Base-by-base conservation (phyloP, 176 grass and related monocot species). In the Oropetium thomaeum region DNA sequence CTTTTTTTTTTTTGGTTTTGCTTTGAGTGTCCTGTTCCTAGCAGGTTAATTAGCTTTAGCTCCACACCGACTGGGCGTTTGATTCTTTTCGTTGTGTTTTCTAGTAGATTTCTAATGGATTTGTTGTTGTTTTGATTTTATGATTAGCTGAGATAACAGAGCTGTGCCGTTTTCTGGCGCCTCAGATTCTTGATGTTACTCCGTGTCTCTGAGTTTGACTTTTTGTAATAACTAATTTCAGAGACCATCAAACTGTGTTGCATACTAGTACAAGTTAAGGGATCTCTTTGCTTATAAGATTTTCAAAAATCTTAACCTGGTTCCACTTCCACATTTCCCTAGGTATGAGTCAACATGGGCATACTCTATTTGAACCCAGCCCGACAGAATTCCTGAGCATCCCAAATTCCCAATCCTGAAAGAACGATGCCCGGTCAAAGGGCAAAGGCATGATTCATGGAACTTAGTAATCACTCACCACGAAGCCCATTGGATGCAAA, bases 121-220 rank as follows among this genome's bases (percentile, higher is more conserved):
- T 19, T 61, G 58, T 14, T 58, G 5, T 42, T 44, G 0, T 13
- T 43, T 54, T 3, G 1, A 0, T 25, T 38, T 9, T 58, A 28
- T 35, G 14, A 34, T 43, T 74, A 44, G 64, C 48, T 3, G 31
- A 53, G 47, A 69, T 76, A 83, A 83, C 17, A 37, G 64, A 69
- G 53, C 60, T 32, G 16, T 67, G 72, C 64, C 54, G 48, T 13
- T 76, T 60, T 16, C 23, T 76, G 72, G 62, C 53, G 30, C 45
- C 33, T 51, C n/a, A n/a, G n/a, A n/a, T n/a, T n/a, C n/a, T n/a
- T n/a, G n/a, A n/a, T n/a, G n/a, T n/a, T n/a, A n/a, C n/a, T n/a
- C n/a, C n/a, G n/a, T n/a, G n/a, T n/a, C n/a, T n/a, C n/a, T n/a
- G n/a, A n/a, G n/a, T n/a, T n/a, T n/a, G n/a, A n/a, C n/a, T n/a